Base-by-base conservation (phyloP, 192 early-diverging fungal species). In the Chytriomyces hyalinus region DNA sequence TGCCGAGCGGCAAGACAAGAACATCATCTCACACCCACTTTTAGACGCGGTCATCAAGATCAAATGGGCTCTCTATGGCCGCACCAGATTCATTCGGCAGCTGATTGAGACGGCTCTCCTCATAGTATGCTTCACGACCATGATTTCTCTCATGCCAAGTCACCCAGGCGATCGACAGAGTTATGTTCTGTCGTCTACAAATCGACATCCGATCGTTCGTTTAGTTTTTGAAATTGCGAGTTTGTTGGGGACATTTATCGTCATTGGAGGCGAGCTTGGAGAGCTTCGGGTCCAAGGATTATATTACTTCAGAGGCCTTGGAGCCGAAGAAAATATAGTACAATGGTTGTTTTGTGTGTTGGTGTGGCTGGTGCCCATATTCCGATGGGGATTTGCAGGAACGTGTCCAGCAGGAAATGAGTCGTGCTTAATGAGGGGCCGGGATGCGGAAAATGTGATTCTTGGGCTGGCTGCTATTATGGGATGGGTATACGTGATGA, bases 41-140 rank as follows among this genome's bases (percentile, higher is more conserved):
- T 61, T 81, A 28, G 26, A 61, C 44, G 45, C 64, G 20, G 17
- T 81, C 45, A 61, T 81, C 8, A 53, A 65, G 24, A 72, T 63
- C 59, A 81, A 81, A 49, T 81, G 80, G 80, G 53, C 50, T 28
- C 62, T 81, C 6, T 81, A 81, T 53, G 76, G 64, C 8, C 63
- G 68, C 50, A 53, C 8, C n/a, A 46, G 17, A 26, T 81, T 81
- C 63, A 22, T 61, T 63, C 57, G 17, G 7, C 43, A 57, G 22
- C n/a, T 80, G 17, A 36, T 43, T 13, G n/a, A 78, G 28, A 48
- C 80, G 7, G 7, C 60, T 36, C 20, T 77, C 9, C 47, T 63
- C 24, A 22, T 77, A 9, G n/a, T 61, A 17, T 62, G 45, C 62
- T 48, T 80, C 2, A 63, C 65, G 1, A 28, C 53, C 36, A 22